Evolutionary conservation across 1,284 basidiomycete genomes (phyloP).

Genomic region (Austropuccinia psidii): DNA sequence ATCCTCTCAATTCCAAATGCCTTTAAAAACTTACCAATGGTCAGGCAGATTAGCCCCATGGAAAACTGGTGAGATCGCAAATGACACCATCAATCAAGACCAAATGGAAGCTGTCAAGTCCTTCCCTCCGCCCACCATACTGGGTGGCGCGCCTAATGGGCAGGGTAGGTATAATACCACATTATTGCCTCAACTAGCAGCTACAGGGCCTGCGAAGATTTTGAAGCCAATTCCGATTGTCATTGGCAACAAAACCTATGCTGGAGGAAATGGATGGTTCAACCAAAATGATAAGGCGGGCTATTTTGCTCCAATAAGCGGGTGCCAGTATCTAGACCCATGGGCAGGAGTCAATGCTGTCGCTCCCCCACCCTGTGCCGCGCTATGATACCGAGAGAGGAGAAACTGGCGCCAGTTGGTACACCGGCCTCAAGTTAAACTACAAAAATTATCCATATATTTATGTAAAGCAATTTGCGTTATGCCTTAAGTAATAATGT

Average conservation of each 20-base stretch:
- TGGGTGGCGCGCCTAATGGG: slow-evolving; percentile 6
- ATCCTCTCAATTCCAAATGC: not conserved
- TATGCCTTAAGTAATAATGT: no score
- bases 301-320: slow-evolving; percentile 4
- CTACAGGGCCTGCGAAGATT: not conserved
- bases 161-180: slow-evolving; percentile 19
- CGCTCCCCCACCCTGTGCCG: slow-evolving; percentile 3
- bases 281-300: slow-evolving; percentile 5
- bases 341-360: slow-evolving; percentile 7
- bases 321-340: slow-evolving; percentile 35
- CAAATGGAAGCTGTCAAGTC: slow-evolving; percentile 10
- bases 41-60: slow-evolving; percentile 8
- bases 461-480: no score
- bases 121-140: slow-evolving; percentile 27
- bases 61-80: slow-evolving; percentile 23
- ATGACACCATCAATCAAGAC: slow-evolving; percentile 11
- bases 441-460: no score
- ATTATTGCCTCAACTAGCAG: slow-evolving; percentile 1
- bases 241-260: not conserved
- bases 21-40: not conserved
- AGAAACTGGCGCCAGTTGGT: no score
- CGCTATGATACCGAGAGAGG: no score
- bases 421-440: no score
- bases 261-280: slow-evolving; percentile 12
- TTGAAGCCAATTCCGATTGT: slow-evolving; percentile 22